phyloP scores from a whole-genome alignment of 441 rosid species.

The Daphne laureola region DNA sequence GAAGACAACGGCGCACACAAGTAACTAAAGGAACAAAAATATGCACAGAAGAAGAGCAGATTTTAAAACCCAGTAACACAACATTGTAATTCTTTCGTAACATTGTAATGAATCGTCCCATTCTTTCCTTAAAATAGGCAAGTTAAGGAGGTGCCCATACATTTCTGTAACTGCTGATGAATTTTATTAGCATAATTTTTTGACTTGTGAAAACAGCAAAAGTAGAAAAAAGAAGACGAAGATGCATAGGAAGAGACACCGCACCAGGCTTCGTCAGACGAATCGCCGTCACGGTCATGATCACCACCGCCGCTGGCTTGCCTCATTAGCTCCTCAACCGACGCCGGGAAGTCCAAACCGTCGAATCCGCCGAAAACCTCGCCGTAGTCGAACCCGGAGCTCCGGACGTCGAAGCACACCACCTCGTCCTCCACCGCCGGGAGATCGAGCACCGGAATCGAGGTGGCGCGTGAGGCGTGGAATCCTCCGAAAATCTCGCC shows the following conservation, averaged over 20 bases:
- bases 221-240: no score
- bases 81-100: no score
- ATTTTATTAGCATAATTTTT: no score
- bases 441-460: slow-evolving; percentile 89
- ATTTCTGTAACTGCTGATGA: no score
- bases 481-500: slow-evolving; percentile 72
- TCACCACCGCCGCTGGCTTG: slow-evolving; percentile 27
- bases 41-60: no score
- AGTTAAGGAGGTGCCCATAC: no score
- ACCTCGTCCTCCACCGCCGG: slow-evolving; percentile 42
- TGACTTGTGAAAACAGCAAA: no score
- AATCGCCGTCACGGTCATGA: slow-evolving; percentile 21
- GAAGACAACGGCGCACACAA: no score
- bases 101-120: no score
- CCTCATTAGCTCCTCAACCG: slow-evolving; percentile 49
- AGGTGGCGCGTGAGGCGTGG: slow-evolving; percentile 63
- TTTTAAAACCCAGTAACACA: no score
- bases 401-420: slow-evolving; percentile 55
- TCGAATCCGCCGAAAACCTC: slow-evolving; percentile 73
- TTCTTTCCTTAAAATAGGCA: no score
- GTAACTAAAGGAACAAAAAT: no score
- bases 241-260: not conserved
- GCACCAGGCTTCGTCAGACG: slow-evolving; percentile 72
- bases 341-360: slow-evolving; percentile 52
- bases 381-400: slow-evolving; percentile 52